Percentiles rank a stretch among this genome's conserved stretches.
Conservation (phyloP, 345 rosid genomes). For the Dipteronia sinensis region DNA sequence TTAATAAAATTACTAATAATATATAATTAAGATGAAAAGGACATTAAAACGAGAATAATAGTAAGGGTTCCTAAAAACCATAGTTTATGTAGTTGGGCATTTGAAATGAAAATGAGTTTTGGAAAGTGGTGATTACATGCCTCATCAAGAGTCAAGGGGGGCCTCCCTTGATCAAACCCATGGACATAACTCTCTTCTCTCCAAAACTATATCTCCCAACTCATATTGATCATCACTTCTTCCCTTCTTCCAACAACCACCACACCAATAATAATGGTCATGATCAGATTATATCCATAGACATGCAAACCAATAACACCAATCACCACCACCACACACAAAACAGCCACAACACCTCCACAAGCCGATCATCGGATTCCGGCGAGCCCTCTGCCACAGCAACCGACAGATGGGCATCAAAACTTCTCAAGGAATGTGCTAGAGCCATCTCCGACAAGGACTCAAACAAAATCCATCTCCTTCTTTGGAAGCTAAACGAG, state of each 20-base stretch:
- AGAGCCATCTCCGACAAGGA: conserved; percentile 73
- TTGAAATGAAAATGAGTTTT: conserved; percentile 35
- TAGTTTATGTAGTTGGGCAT: conserved; percentile 32
- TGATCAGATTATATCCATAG: conserved; percentile 14
- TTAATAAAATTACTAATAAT: not conserved
- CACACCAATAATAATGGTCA: conserved; percentile 32
- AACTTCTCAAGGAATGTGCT: conserved; percentile 68
- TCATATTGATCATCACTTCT: not conserved
- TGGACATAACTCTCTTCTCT: conserved; percentile 41
- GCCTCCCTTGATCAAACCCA: conserved; percentile 28
- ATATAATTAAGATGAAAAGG: conserved; percentile 24
- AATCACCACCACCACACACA: conserved; percentile 26
- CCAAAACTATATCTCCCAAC: conserved; percentile 20
- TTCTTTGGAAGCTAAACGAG: conserved; percentile 78
- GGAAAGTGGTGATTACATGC: conserved; percentile 13
- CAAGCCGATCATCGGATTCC: conserved; percentile 55
- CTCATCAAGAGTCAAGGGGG: conserved; percentile 38
- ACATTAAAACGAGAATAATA: conserved; percentile 3
- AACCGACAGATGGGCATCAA: conserved; percentile 55
- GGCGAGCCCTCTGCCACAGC: conserved; percentile 30
- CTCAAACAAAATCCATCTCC: conserved; percentile 62
- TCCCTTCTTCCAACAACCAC: conserved; percentile 20
- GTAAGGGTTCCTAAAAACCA: not conserved
- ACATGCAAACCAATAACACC: conserved; percentile 41
- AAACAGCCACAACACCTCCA: conserved; percentile 51